Conservation (phyloP, 2,329 filamentous ascomycete species). For the Akanthomyces muscarius region DNA sequence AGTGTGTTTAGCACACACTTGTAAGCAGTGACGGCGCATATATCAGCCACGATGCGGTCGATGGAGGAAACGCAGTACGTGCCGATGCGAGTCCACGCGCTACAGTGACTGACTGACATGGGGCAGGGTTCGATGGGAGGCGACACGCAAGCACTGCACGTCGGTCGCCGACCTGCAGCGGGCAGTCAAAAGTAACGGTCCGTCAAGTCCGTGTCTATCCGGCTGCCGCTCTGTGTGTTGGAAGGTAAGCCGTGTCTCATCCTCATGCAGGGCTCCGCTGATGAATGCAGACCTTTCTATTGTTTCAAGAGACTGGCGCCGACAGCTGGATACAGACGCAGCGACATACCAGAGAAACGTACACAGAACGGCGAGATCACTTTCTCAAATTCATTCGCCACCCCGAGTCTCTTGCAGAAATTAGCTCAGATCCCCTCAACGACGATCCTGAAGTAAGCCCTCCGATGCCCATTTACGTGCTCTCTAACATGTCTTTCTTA, state of each 20-base stretch:
- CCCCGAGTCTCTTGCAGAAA: conserved; percentile 69
- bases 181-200: conserved; percentile 58
- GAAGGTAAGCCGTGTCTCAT: conserved; percentile 57
- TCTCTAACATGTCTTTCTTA: conserved; percentile 42
- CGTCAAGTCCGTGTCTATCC: conserved; percentile 59
- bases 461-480: background rate
- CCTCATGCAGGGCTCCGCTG: conserved; percentile 13
- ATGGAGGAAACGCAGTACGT: conserved; percentile 38
- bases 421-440: conserved; percentile 75
- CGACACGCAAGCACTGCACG: conserved; percentile 54
- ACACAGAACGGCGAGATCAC: conserved; percentile 66
- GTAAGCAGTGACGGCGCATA: background rate
- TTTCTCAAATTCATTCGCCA: conserved; percentile 80
- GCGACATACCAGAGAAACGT: conserved; percentile 66
- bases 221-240: conserved; percentile 85
- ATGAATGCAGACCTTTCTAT: conserved; percentile 64
- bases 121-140: conserved; percentile 62
- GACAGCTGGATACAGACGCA: conserved; percentile 66
- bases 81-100: conserved; percentile 11
- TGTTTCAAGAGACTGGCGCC: conserved; percentile 65
- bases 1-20: background rate
- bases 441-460: conserved; percentile 61
- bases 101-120: conserved; percentile 22
- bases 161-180: conserved; percentile 59
- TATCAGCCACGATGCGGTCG: conserved; percentile 30